Evolutionary conservation across 176 grass and related monocot genomes (phyloP).

Genomic region (Carex pumila): DNA sequence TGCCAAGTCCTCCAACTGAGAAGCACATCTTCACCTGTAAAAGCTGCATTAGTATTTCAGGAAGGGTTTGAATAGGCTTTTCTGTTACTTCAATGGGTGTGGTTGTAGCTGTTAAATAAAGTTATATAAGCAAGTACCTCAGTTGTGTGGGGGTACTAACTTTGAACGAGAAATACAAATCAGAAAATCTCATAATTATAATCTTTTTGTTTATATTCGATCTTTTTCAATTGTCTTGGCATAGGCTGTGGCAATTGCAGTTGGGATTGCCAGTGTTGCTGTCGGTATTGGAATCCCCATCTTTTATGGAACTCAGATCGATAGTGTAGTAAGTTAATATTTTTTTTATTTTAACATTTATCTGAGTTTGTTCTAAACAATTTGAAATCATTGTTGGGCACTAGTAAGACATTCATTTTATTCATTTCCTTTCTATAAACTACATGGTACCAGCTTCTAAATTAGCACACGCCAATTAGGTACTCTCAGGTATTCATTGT

Average conservation of each 20-base stretch:
- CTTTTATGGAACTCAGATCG: constrained; percentile 90
- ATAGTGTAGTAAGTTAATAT: constrained; percentile 60
- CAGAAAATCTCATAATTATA: neutral
- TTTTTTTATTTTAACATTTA: neutral
- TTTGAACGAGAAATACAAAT: neutral
- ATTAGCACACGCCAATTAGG: no score
- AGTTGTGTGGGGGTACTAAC: neutral
- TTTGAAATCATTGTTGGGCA: neutral
- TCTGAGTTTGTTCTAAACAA: neutral
- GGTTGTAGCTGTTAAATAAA: neutral
- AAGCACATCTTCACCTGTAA: neutral
- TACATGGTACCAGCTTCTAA: no score
- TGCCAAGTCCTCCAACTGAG: neutral
- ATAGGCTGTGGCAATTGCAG: constrained; percentile 73
- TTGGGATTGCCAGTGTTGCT: constrained; percentile 80
- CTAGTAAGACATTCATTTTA: no score
- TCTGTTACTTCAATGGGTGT: neutral
- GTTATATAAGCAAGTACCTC: neutral
- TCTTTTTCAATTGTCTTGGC: neutral
- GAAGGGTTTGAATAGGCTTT: neutral
- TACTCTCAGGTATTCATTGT: no score
- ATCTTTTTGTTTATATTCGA: neutral
- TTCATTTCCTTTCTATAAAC: no score
- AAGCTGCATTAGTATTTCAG: neutral
- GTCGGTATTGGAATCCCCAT: constrained; percentile 82